These are phyloP conservation scores for Tolypocladium ovalisporum DNA, from an alignment of 2,329 filamentous ascomycete genomes.

Conservation along the genomic window DNA sequence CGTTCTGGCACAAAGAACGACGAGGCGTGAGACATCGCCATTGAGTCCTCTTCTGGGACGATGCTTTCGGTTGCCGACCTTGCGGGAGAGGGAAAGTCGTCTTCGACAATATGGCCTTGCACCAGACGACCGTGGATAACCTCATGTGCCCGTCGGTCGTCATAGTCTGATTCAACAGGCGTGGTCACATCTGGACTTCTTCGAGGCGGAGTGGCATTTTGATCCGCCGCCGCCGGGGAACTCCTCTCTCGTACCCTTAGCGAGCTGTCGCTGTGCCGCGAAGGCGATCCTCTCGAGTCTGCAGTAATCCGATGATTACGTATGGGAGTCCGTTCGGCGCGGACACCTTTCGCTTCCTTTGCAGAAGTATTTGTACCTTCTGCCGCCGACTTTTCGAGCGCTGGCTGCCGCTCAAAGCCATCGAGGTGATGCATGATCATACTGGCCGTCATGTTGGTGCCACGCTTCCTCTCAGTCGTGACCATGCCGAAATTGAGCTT, in stretches of 20 bases:
- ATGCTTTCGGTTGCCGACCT: slow-evolving; percentile 59
- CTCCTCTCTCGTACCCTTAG: slow-evolving; percentile 6
- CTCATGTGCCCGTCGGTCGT: slow-evolving; percentile 73
- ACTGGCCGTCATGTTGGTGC: slow-evolving; percentile 65
- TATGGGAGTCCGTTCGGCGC: slow-evolving; percentile 9
- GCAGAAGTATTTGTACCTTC: slow-evolving; percentile 9
- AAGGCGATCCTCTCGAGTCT: slow-evolving; percentile 33
- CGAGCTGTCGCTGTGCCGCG: slow-evolving; percentile 17
- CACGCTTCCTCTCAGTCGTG: slow-evolving; percentile 66
- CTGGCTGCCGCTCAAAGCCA: slow-evolving; percentile 37
- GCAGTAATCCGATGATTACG: slow-evolving; percentile 22
- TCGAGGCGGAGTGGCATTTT: slow-evolving; percentile 10
- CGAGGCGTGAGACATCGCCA: slow-evolving; percentile 70
- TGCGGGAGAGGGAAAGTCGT: slow-evolving; percentile 74
- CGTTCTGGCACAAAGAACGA: slow-evolving; percentile 63
- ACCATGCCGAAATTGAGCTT: slow-evolving; percentile 98
- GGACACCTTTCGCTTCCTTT: slow-evolving; percentile 10
- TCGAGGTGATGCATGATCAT: slow-evolving; percentile 64
- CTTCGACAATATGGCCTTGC: slow-evolving; percentile 90
- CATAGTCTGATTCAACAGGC: slow-evolving; percentile 44
- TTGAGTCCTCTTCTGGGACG: slow-evolving; percentile 63
- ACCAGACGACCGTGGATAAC: slow-evolving; percentile 86
- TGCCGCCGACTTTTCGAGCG: slow-evolving; percentile 22
- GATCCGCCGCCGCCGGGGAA: slow-evolving; percentile 5
- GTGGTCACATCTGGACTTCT: slow-evolving; percentile 12